A percentile compares a stretch with the other conserved stretches of the same genome.
These are phyloP conservation scores for Coelastrella sp. DNA, from an alignment of 139 green algal genomes.

Conservation along the genomic window DNA sequence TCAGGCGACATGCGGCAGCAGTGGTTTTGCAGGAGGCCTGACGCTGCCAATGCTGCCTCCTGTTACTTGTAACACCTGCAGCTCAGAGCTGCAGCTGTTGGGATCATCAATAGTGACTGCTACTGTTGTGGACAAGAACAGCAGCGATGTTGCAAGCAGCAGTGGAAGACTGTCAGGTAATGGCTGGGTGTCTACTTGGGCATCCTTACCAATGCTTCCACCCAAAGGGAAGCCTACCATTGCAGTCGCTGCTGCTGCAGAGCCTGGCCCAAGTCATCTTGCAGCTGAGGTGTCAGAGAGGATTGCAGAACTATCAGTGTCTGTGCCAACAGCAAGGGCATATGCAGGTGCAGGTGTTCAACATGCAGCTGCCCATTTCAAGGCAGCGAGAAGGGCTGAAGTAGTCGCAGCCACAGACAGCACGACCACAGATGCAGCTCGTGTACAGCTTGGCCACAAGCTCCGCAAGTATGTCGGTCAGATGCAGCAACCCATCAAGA, in stretches of 20 bases:
- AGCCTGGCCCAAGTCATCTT: too few species aligned
- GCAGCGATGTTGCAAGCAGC: not conserved
- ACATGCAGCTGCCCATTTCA: not conserved
- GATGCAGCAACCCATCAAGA: not conserved
- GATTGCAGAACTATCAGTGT: too few species aligned
- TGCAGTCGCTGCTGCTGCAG: not conserved
- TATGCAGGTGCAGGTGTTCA: not conserved
- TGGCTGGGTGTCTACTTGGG: conserved; percentile 16
- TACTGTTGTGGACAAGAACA: conserved; percentile 34
- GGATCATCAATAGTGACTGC: too few species aligned
- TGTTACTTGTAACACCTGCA: not conserved
- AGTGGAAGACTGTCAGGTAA: not conserved
- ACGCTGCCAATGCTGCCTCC: conserved; percentile 34
- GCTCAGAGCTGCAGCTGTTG: conserved; percentile 9
- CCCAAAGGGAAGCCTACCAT: not conserved
- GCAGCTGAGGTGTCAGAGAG: too few species aligned
- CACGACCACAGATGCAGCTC: not conserved
- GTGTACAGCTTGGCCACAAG: not conserved
- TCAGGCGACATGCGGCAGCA: not conserved
- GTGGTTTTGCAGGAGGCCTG: not conserved
- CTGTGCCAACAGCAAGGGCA: too few species aligned
- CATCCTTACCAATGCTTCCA: conserved; percentile 9
- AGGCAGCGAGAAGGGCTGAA: not conserved
- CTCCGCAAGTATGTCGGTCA: not conserved
- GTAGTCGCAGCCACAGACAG: not conserved